Conservation (phyloP, 1,139 yeast species). For the Blastobotrys illinoisensis region DNA sequence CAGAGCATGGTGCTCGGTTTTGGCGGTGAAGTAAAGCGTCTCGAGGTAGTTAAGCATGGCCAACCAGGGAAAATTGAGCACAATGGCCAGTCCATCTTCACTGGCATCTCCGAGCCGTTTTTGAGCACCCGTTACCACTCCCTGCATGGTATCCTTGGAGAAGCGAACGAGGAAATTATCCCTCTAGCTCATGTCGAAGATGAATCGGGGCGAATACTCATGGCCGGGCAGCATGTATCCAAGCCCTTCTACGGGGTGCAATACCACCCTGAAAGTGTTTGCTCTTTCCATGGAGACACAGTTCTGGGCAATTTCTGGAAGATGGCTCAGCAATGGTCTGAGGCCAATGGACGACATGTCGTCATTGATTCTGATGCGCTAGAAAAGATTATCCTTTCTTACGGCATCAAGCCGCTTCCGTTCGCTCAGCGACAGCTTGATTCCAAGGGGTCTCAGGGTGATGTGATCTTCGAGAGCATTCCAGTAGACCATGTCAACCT, state of each 20-base stretch:
- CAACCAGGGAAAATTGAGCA: constrained; percentile 57
- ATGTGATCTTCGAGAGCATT: background rate
- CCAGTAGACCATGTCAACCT: background rate
- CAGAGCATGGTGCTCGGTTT: constrained; percentile 71
- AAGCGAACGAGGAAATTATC: constrained; percentile 20
- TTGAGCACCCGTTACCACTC: constrained; percentile 89
- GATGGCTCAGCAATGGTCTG: constrained; percentile 43
- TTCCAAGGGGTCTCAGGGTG: background rate
- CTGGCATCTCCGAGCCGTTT: constrained; percentile 39
- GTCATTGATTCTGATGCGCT: constrained; percentile 5
- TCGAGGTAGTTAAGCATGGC: constrained; percentile 73
- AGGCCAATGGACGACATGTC: background rate
- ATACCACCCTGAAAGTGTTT: constrained; percentile 93
- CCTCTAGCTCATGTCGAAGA: constrained; percentile 25
- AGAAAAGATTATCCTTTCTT: constrained; percentile 14
- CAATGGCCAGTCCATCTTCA: constrained; percentile 35
- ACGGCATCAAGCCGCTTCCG: constrained; percentile 24
- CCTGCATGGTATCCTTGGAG: constrained; percentile 45
- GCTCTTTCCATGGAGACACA: constrained; percentile 61
- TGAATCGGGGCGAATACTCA: constrained; percentile 41
- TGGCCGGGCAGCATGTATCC: constrained; percentile 66
- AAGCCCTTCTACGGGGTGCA: constrained; percentile 90
- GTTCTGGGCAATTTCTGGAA: constrained; percentile 60
- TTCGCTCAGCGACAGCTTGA: constrained; percentile 3
- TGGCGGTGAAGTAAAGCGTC: constrained; percentile 52